Evolutionary conservation across 192 early-diverging fungal species (phyloP), one percentile per base, ranked within the genome.

Genomic region (Gamsiella multidivaricata): DNA sequence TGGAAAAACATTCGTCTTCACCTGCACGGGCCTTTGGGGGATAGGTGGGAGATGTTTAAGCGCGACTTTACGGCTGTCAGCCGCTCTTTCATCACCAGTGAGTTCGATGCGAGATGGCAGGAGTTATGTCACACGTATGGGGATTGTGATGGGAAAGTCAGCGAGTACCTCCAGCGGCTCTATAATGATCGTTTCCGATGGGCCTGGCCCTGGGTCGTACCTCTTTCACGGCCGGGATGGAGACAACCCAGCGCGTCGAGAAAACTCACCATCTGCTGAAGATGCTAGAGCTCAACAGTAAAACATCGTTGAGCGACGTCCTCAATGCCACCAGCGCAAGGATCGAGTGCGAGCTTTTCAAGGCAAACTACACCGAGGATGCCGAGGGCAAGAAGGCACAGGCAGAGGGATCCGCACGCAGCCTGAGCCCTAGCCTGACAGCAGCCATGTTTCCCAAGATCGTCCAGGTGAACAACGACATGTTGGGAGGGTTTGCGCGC

Each of bases 191-290:
- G 37, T 12, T 32, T 39, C n/a, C 41, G 20, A 9, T 39, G 41
- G 56, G 37, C 56, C 7, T 12, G 41, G 15, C 41, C 34, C 42
- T 43, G 56, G 37, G 56, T 43, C 34, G 15, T 18, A 43, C 34
- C 23, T 5, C 37, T 39, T 28, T 33, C 23, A 39, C 56, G 15
- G 32, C 34, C 18, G 54, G 54, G 7, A 36, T 56, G 54, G 32
- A 22, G 34, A 39, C 55, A 17, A n/a, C 57, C 23, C 57, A 59
- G 57, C 37, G 57, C n/a, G 37, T 59, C 8, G 57, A 59, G 57
- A 59, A 22, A 37, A 45, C 10, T 29, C 37, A 59, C 22, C n/a
- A 28, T 3, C 8, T 42, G 23, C 18, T 59, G 18, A 59, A 59
- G 57, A 14, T 34, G 22, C 25, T 28, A 22, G 37, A 22, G 2